phyloP scores from a whole-genome alignment of 768 basidiomycete genomes.

The Podaxis rugospora region DNA sequence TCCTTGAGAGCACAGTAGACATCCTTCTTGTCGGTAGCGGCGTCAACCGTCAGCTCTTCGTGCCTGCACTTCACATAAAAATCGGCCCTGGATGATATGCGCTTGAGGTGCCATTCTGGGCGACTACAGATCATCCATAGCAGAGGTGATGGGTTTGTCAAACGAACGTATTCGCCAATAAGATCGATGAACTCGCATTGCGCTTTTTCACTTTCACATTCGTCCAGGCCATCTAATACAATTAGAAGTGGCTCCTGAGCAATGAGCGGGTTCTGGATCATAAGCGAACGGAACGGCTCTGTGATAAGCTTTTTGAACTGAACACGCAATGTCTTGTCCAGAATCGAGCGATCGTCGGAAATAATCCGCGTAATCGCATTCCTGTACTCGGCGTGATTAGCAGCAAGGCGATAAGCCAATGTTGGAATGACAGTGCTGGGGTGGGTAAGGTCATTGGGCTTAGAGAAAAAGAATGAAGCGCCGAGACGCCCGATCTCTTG shows the following conservation, averaged over 20 bases:
- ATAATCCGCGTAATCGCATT: neutral
- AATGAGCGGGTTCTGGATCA: no score
- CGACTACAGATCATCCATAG: constrained; percentile 4
- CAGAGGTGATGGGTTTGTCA: neutral
- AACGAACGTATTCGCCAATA: neutral
- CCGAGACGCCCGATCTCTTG: neutral
- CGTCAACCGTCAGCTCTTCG: neutral
- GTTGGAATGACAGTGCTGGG: neutral
- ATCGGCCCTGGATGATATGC: neutral
- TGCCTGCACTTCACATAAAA: neutral
- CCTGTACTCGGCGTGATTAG: neutral
- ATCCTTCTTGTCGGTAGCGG: neutral
- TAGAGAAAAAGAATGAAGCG: constrained; percentile 8
- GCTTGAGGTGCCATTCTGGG: neutral
- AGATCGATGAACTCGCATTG: neutral
- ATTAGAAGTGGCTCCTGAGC: neutral
- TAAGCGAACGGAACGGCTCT: neutral
- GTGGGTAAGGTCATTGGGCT: neutral
- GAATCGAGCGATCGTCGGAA: neutral
- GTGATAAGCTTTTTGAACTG: constrained; percentile 6
- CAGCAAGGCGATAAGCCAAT: constrained; percentile 6
- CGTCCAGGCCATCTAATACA: constrained; percentile 10
- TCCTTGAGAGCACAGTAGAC: no score
- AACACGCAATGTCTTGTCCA: neutral
- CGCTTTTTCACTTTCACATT: neutral